phyloP scores from a whole-genome alignment of 305 asterid genomes.

The Solanum aculeatissimum region DNA sequence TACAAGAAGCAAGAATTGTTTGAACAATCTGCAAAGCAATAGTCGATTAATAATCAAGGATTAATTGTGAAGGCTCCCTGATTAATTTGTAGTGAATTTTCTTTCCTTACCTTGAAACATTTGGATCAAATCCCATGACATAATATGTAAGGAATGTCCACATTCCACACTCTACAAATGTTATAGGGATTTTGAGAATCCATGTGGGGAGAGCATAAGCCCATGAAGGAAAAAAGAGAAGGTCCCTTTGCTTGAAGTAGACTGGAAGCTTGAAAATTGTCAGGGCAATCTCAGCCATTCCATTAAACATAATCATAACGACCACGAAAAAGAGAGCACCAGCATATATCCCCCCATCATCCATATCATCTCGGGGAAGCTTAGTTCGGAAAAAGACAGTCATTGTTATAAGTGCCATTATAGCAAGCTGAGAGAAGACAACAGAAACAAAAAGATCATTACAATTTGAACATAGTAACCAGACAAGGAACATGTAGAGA shows the following conservation, averaged over 20 bases:
- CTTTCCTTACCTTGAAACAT: constrained; percentile 1
- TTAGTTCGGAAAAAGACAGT: constrained; percentile 4
- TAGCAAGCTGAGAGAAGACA: neutral
- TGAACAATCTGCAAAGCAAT: constrained; percentile 26
- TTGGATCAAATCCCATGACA: constrained; percentile 10
- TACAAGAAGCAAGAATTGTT: constrained; percentile 41
- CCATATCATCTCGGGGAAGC: neutral
- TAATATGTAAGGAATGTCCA: constrained; percentile 6
- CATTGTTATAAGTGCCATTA: constrained; percentile 2
- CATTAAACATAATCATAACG: constrained; percentile 5
- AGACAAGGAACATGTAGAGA: neutral
- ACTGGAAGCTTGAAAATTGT: constrained; percentile 8
- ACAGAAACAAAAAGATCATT: neutral
- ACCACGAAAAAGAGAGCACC: constrained; percentile 8
- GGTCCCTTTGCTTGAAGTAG: constrained; percentile 7
- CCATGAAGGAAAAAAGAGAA: constrained; percentile 2
- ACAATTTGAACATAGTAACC: neutral
- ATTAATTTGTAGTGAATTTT: neutral
- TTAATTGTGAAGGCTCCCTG: neutral
- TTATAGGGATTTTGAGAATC: constrained; percentile 6
- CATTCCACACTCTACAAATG: constrained; percentile 1
- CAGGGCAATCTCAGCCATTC: constrained; percentile 4
- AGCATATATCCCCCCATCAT: constrained; percentile 5
- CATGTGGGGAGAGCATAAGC: constrained; percentile 8
- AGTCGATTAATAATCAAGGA: neutral